A percentile compares a stretch with the other conserved stretches of the same genome.
Conservation (phyloP, 495 filamentous ascomycete species). For the Penicillium cosmopolitanum region DNA sequence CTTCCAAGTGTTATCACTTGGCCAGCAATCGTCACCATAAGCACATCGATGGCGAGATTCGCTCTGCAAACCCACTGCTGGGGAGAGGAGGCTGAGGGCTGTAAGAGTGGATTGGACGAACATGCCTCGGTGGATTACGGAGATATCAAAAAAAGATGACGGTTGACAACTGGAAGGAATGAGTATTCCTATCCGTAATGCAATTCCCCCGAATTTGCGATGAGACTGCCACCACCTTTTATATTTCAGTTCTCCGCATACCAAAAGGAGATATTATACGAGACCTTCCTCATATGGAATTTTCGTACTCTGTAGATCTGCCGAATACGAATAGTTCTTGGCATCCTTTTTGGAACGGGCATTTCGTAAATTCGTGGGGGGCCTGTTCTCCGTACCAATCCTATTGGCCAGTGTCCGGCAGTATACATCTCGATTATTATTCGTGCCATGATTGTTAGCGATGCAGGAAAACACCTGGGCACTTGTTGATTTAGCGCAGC, state of each 20-base stretch:
- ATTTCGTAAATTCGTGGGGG: neutral
- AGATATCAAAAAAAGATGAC: neutral
- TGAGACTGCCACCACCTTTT: neutral
- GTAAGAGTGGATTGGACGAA: neutral
- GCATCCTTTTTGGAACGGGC: neutral
- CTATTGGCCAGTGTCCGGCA: too few species aligned
- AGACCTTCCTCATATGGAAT: neutral
- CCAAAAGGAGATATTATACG: neutral
- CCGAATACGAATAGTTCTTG: neutral
- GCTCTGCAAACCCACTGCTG: neutral
- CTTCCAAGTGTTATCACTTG: neutral
- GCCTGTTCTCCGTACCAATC: too few species aligned
- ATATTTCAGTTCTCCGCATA: neutral
- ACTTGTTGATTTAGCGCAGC: too few species aligned
- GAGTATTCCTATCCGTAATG: too few species aligned
- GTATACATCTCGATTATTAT: too few species aligned
- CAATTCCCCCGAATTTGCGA: too few species aligned
- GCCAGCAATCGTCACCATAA: neutral
- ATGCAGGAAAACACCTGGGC: too few species aligned
- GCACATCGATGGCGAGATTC: neutral
- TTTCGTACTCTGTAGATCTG: neutral
- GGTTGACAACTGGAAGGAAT: neutral
- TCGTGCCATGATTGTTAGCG: too few species aligned
- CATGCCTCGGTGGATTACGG: neutral
- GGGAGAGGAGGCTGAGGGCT: neutral